Base-by-base conservation (phyloP, 2,329 filamentous ascomycete species). In the Pseudogymnoascus sp. region DNA sequence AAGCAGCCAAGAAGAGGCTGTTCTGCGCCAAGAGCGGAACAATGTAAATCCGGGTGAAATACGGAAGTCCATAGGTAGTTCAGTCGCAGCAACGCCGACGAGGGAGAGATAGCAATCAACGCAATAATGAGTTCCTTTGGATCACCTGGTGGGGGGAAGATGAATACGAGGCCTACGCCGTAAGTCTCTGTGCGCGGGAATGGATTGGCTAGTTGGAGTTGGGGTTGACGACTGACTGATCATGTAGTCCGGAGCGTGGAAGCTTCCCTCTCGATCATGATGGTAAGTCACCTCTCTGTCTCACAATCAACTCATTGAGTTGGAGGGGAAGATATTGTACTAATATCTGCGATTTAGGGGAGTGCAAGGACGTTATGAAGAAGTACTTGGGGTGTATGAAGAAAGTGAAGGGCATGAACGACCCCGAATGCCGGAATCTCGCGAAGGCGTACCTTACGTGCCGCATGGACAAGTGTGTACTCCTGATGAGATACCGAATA, bases 261-360 rank as follows among this genome's bases (percentile, higher is more conserved):
- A 95, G 91, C 70, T 97, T 97, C 72, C 93, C 93, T n/a, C 85
- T 97, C 62, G 93, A 97, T 75, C 92, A 97, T 71, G 92, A 96
- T 75, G 91, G 85, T 87, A 77, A 67, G 73, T 65, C 30, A 19
- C 22, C 14, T 38, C 58, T 23, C 28, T 60, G 41, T 25, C 58
- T 58, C 25, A 25, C n/a, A 42, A 25, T 3, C 66, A 60, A 64
- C 60, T 58, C 16, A 59, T 52, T 25, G 16, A n/a, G 12, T 16
- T 28, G n/a, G 23, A 11, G 38, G n/a, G 45, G 19, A 58, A 65
- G 63, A 65, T 66, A 28, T 60, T 12, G 36, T 22, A 39, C 33
- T 60, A 6, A 60, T 14, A 30, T 6, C 33, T 63, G 19, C 5
- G 23, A 16, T 28, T 22, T 67, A 94, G 91, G 91, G 71, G 94